Evolutionary conservation across 108 stramenopile species (phyloP).

Genomic region (Skeletonema tropicum): DNA sequence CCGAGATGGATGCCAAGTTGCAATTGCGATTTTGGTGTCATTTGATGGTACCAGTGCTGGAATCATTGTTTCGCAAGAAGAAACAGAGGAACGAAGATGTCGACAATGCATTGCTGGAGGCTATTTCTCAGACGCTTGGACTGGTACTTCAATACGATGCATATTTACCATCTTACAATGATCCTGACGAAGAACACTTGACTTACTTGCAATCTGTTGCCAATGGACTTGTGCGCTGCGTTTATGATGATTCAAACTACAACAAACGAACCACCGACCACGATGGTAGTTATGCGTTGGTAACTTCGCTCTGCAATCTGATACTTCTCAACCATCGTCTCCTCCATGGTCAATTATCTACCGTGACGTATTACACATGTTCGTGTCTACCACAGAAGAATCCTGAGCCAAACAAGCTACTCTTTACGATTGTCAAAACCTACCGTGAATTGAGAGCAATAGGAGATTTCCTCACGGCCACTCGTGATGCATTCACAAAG

Average conservation of each 20-base stretch:
- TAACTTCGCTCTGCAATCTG: constrained; percentile 26
- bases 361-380: constrained; percentile 35
- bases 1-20: constrained; percentile 30
- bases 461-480: constrained; percentile 45
- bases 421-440: constrained; percentile 49
- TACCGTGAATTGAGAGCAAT: constrained; percentile 62
- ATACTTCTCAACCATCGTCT: constrained; percentile 57
- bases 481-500: constrained; percentile 20
- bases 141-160: constrained; percentile 62
- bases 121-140: constrained; percentile 41
- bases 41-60: constrained; percentile 20
- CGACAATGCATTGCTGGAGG: constrained; percentile 8
- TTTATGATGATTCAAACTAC: background rate
- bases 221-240: constrained; percentile 10
- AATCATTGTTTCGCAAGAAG: constrained; percentile 4
- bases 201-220: constrained; percentile 53
- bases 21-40: constrained; percentile 47
- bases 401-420: constrained; percentile 22
- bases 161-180: constrained; percentile 68
- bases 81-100: background rate
- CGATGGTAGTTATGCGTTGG: background rate
- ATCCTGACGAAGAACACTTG: constrained; percentile 50
- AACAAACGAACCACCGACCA: background rate
- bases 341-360: constrained; percentile 42
- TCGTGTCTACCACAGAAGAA: background rate